These are phyloP conservation scores for Emmonsiellopsis sp. DNA, from an alignment of 2,329 filamentous ascomycete species.

Conservation along the genomic window DNA sequence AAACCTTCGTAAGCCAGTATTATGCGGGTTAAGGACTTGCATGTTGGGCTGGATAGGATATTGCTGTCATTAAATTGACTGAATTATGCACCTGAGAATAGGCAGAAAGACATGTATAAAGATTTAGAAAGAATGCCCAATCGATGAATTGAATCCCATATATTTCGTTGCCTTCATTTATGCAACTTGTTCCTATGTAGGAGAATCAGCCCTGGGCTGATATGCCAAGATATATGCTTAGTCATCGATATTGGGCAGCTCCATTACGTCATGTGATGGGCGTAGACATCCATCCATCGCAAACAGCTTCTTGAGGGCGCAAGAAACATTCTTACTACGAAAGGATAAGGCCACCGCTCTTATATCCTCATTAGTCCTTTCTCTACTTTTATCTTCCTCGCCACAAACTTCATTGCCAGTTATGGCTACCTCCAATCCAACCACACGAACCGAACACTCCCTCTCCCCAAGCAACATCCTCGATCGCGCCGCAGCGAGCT, in stretches of 20 bases:
- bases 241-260: background rate
- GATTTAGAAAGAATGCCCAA: too few species aligned
- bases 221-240: background rate
- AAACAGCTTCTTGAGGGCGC: background rate
- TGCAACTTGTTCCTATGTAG: too few species aligned
- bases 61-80: too few species aligned
- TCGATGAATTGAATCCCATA: too few species aligned
- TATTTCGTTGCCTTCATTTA: too few species aligned
- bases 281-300: background rate
- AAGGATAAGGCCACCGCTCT: background rate
- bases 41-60: too few species aligned
- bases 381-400: background rate
- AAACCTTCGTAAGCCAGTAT: too few species aligned
- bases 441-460: background rate
- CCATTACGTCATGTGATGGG: background rate
- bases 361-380: background rate
- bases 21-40: too few species aligned
- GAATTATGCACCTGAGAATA: too few species aligned
- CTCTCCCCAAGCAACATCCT: conserved; percentile 22
- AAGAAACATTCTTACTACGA: background rate
- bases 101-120: too few species aligned
- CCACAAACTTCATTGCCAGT: background rate
- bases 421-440: background rate
- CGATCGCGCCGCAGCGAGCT: conserved; percentile 21
- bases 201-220: too few species aligned